Evolutionary conservation across 495 filamentous ascomycete species (phyloP).

Genomic region (Bacidia gigantensis): DNA sequence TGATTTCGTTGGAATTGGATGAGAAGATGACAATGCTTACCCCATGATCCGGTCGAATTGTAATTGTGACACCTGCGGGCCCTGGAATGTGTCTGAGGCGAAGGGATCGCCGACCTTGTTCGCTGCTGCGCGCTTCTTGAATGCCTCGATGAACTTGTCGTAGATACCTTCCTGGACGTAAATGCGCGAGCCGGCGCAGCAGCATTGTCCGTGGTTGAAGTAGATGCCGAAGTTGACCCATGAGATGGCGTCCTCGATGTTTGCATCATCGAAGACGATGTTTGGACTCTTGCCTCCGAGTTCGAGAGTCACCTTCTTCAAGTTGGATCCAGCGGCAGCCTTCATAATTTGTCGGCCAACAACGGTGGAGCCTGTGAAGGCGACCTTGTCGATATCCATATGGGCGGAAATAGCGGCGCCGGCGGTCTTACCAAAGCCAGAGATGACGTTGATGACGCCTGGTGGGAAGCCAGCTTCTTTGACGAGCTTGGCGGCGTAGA

Average conservation of each 20-base stretch:
- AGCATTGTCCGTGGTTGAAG: slow-evolving; percentile 98
- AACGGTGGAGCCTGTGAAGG: slow-evolving; percentile 90
- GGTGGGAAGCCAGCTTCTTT: slow-evolving; percentile 95
- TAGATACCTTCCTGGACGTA: slow-evolving; percentile 95
- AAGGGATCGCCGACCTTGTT: slow-evolving; percentile 95
- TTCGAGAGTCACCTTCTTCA: slow-evolving; percentile 99
- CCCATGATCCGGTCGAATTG: slow-evolving; percentile 98
- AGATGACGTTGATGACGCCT: slow-evolving; percentile 91
- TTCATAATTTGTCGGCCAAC: slow-evolving; percentile 91
- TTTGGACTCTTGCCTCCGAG: slow-evolving; percentile 97
- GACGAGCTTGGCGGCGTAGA: slow-evolving; percentile 64
- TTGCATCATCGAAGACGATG: slow-evolving; percentile 91
- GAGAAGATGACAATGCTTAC: slow-evolving; percentile 17
- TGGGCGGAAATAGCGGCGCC: slow-evolving; percentile 86
- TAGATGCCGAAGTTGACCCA: slow-evolving; percentile 99
- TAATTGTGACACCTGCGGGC: slow-evolving; percentile 85
- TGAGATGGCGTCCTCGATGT: slow-evolving; percentile 89
- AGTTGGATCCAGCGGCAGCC: slow-evolving; percentile 83
- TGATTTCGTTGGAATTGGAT: slow-evolving; percentile 1
- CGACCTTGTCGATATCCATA: slow-evolving; percentile 98
- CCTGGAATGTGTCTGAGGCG: slow-evolving; percentile 79
- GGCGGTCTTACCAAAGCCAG: slow-evolving; percentile 77
- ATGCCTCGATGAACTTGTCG: slow-evolving; percentile 79
- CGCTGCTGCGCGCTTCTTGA: slow-evolving; percentile 69
- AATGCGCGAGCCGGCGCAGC: slow-evolving; percentile 90